Evolutionary conservation across 192 early-diverging fungal species (phyloP).

Genomic region (Umbelopsis ramanniana): DNA sequence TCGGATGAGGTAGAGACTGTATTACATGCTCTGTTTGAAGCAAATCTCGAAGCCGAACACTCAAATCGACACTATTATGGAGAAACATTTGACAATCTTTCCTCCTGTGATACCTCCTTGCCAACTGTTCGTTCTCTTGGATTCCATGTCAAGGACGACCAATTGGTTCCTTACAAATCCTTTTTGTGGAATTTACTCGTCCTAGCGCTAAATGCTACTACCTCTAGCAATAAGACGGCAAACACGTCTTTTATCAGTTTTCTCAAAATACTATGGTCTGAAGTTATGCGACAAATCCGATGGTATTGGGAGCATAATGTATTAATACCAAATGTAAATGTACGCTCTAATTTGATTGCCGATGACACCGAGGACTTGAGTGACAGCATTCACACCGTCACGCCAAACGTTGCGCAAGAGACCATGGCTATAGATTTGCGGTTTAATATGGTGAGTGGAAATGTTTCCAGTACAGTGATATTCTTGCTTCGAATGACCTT

Average conservation of each 20-base stretch:
- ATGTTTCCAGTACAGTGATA: neutral
- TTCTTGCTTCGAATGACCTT: neutral
- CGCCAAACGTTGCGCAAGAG: constrained; percentile 20
- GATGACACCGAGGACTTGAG: constrained; percentile 1
- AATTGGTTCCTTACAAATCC: constrained; percentile 51
- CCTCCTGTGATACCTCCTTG: neutral
- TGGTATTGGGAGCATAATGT: constrained; percentile 66
- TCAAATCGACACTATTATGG: neutral
- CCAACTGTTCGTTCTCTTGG: constrained; percentile 33
- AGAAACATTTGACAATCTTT: neutral
- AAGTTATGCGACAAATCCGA: constrained; percentile 61
- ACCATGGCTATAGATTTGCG: constrained; percentile 62
- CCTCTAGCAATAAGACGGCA: neutral
- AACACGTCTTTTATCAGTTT: constrained; percentile 65
- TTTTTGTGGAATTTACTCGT: constrained; percentile 59
- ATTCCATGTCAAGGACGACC: constrained; percentile 46
- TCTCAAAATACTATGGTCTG: constrained; percentile 71
- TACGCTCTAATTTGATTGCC: neutral
- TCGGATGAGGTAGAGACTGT: constrained; percentile 54
- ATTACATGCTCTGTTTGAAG: constrained; percentile 45
- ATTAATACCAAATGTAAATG: constrained; percentile 56
- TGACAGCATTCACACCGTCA: constrained; percentile 19
- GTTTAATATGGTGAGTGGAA: constrained; percentile 54
- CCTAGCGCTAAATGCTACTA: constrained; percentile 40
- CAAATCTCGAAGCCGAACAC: constrained; percentile 6